Evolutionary conservation across 2,329 filamentous ascomycete genomes (phyloP).

Genomic region (Talaromyces albobiverticillius): DNA sequence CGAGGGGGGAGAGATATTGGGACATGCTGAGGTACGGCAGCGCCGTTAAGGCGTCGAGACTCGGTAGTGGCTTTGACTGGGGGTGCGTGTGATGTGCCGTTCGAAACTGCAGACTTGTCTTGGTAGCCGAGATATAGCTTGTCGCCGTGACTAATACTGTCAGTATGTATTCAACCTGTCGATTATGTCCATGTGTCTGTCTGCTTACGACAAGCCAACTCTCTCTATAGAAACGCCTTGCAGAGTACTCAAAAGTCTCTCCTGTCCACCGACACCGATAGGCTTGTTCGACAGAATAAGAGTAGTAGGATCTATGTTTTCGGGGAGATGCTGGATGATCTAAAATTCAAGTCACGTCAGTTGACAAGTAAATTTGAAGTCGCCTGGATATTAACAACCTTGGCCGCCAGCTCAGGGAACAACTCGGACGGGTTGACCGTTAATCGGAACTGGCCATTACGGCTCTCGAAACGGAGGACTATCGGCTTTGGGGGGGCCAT

Average conservation of each 20-base stretch:
- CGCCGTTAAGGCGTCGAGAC: constrained; percentile 37
- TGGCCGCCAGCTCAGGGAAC: constrained; percentile 59
- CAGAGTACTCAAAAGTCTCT: constrained; percentile 51
- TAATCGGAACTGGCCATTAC: constrained; percentile 88
- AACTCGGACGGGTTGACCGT: constrained; percentile 70
- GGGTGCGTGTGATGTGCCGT: constrained; percentile 42
- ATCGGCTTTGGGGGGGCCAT: constrained; percentile 54
- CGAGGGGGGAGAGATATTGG: constrained; percentile 62
- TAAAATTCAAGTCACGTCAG: constrained; percentile 26
- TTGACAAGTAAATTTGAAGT: constrained; percentile 15
- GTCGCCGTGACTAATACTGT: constrained; percentile 70
- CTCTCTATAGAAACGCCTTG: constrained; percentile 55
- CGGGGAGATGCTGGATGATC: constrained; percentile 60
- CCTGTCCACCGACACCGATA: constrained; percentile 54
- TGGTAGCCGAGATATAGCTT: constrained; percentile 84
- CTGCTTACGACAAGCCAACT: constrained; percentile 56
- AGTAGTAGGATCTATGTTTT: constrained; percentile 52
- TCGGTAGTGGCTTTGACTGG: constrained; percentile 21
- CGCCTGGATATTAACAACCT: constrained; percentile 25
- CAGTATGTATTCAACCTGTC: background rate
- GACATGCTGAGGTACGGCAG: constrained; percentile 45
- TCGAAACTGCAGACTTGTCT: constrained; percentile 52
- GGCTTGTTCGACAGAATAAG: constrained; percentile 60
- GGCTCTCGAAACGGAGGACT: constrained; percentile 82
- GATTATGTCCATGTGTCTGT: background rate